Evolutionary conservation across 306 rosid species (phyloP).

Genomic region (Fragaria ananassa): DNA sequence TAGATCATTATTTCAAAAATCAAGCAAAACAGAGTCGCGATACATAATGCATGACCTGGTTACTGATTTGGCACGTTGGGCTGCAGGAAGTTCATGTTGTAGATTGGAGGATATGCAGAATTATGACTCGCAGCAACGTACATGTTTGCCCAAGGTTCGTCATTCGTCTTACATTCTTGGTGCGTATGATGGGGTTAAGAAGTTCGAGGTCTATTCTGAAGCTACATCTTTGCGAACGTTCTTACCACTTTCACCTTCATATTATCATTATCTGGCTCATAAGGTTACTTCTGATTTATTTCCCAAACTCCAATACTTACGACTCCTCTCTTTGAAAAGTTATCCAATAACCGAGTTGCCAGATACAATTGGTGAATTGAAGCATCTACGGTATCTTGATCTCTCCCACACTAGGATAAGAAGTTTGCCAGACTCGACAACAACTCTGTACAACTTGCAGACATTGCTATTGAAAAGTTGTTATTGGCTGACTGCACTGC

Average conservation of each 20-base stretch:
- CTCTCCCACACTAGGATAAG: background rate
- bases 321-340: background rate
- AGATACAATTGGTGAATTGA: background rate
- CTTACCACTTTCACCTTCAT: background rate
- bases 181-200: background rate
- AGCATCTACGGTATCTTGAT: conserved; percentile 12
- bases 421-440: conserved; percentile 1
- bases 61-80: conserved; percentile 10
- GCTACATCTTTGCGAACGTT: background rate
- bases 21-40: background rate
- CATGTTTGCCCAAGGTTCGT: background rate
- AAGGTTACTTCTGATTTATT: background rate
- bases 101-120: background rate
- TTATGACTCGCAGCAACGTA: background rate
- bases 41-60: conserved; percentile 33
- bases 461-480: no score
- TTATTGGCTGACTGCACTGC: no score
- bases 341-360: background rate
- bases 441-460: conserved; percentile 12
- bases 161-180: background rate
- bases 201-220: background rate
- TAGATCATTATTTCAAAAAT: conserved; percentile 22
- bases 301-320: background rate
- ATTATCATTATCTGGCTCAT: background rate
- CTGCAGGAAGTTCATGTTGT: conserved; percentile 9